Conservation (phyloP, 768 basidiomycete species). For the Pleurotus salmoneostramineus region DNA sequence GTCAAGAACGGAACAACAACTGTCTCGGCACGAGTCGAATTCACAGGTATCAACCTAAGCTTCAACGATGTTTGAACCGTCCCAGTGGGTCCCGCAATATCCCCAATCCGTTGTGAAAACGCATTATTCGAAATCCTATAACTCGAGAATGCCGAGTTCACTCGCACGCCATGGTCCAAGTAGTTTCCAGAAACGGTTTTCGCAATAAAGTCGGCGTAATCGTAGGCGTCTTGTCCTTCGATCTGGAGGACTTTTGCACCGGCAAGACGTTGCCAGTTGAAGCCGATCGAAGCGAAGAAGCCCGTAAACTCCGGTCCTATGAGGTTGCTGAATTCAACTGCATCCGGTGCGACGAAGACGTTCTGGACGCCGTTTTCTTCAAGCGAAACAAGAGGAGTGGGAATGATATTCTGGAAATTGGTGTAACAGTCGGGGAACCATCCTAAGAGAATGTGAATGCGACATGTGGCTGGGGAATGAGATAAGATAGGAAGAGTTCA, state of each 20-base stretch:
- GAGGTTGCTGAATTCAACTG: constrained; percentile 44
- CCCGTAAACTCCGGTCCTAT: constrained; percentile 41
- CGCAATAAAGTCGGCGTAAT: constrained; percentile 55
- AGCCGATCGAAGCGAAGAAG: constrained; percentile 43
- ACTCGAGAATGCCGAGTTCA: constrained; percentile 59
- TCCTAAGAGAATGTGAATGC: constrained; percentile 23
- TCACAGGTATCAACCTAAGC: constrained; percentile 41
- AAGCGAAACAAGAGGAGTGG: constrained; percentile 50
- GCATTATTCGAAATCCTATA: constrained; percentile 42
- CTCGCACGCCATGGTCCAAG: constrained; percentile 58
- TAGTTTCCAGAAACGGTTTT: constrained; percentile 59
- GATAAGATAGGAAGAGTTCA: constrained; percentile 10
- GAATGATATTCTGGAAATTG: constrained; percentile 49
- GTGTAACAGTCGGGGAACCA: constrained; percentile 59
- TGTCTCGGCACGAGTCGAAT: constrained; percentile 43
- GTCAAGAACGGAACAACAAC: constrained; percentile 53
- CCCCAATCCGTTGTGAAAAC: constrained; percentile 59
- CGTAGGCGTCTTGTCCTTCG: constrained; percentile 47
- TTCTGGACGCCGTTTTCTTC: constrained; percentile 42
- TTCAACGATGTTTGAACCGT: constrained; percentile 43
- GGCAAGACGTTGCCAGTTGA: constrained; percentile 58
- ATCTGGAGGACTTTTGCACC: constrained; percentile 55
- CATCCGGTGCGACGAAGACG: constrained; percentile 52
- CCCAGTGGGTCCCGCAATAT: constrained; percentile 49
- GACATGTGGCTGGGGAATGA: background rate